A percentile compares a stretch with the other conserved stretches of the same genome.
These are phyloP conservation scores for Musa itinerans DNA, from an alignment of 176 grass and related monocot species.

Conservation along the genomic window DNA sequence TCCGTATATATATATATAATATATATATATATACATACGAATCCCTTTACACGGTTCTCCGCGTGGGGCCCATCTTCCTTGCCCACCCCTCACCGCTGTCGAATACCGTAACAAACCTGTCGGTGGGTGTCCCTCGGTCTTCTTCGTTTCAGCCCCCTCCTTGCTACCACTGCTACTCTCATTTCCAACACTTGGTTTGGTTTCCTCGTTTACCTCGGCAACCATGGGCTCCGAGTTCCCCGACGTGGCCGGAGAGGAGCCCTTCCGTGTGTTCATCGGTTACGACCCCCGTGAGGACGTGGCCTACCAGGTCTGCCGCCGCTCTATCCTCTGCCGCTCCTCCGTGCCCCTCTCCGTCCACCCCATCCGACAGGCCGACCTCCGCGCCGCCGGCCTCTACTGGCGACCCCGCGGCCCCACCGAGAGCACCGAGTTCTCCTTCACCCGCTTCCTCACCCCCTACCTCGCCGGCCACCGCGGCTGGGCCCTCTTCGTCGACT, in stretches of 20 bases:
- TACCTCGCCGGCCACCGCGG: slow-evolving; percentile 52
- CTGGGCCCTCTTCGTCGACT: slow-evolving; percentile 83
- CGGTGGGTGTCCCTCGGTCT: no score
- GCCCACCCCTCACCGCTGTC: no score
- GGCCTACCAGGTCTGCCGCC: slow-evolving; percentile 73
- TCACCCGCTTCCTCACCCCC: slow-evolving; percentile 80
- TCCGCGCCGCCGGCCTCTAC: slow-evolving; percentile 51
- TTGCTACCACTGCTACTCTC: no score
- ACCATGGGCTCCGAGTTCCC: neutral
- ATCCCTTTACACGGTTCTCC: no score
- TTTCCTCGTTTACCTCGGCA: no score
- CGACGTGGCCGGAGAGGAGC: slow-evolving; percentile 7
- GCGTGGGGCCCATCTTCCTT: no score
- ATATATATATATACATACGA: no score
- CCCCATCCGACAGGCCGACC: slow-evolving; percentile 49
- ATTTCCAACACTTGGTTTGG: no score
- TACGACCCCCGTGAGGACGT: slow-evolving; percentile 72
- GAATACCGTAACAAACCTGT: no score
- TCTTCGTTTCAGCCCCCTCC: no score
- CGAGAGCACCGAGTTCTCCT: slow-evolving; percentile 89
- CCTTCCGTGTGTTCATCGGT: slow-evolving; percentile 60
- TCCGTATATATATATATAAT: no score
- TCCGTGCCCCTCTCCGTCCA: slow-evolving; percentile 52
- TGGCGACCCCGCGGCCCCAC: slow-evolving; percentile 48
- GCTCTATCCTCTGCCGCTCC: slow-evolving; percentile 51